Base-by-base conservation (phyloP, 2,329 filamentous ascomycete species). In the Penicillium paneum region DNA sequence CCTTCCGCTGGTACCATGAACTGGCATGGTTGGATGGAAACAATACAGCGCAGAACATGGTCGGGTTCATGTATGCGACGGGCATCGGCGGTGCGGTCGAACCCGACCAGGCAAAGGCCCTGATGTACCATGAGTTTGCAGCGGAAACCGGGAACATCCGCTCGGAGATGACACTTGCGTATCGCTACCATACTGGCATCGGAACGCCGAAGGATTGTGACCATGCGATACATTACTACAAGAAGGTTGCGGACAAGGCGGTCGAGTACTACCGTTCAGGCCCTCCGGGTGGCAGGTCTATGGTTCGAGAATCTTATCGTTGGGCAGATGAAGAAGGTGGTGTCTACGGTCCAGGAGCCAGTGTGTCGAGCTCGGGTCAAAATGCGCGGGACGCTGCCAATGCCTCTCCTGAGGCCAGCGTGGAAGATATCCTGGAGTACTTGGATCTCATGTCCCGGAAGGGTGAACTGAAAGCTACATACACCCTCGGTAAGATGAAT, bases 401-500 rank as follows among this genome's bases (percentile, higher is more conserved):
- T 60, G 90, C 90, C 3, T 89, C 94, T 67, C 84, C 88, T 1
- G 88, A 96, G 65, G 91, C 91, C 1, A 89, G 90, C 15, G 84
- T 97, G 55, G 91, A 96, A 64, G 93, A 99, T 71, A 89, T 97
- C 15, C 85, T 99, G 55, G 94, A 99, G 70, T 99, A 96, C 64
- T 79, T 96, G 61, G 90, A 96, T 65, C 80, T 96, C 39, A 88
- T 96, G 81, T 91, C 91, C 6, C 85, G 92, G 56, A 96, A 96
- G 70, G 91, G 92, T 11, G 91, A 96, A 67, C 83, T 90, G 52
- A 91, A 90, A 69, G 90, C 92, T 0, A 93, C 90, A 0, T 91
- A 92, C 66, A 92, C 89, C 58, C 78, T 97, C 0, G 92, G 90
- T 3, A 86, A 90, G 60, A 83, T 96, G 58, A 89, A 95, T 70